Conservation (phyloP, 768 basidiomycete genomes). For the Suillus paluster region DNA sequence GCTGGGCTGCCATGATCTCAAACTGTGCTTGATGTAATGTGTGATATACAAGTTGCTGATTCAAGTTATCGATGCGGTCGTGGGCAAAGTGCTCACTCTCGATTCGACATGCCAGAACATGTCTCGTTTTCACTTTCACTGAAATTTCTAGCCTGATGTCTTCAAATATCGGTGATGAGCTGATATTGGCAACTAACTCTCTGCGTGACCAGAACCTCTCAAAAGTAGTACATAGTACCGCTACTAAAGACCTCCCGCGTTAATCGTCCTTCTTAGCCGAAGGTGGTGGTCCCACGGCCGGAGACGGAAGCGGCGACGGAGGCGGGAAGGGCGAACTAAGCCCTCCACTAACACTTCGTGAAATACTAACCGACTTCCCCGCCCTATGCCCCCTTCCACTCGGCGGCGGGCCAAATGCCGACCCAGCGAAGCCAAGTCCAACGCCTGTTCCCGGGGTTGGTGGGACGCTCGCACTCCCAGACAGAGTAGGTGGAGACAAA, state of each 20-base stretch:
- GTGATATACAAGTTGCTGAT: background rate
- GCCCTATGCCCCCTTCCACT: constrained; percentile 16
- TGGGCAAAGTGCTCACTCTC: background rate
- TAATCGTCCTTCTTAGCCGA: constrained; percentile 32
- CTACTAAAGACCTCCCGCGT: constrained; percentile 12
- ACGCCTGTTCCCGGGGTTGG: constrained; percentile 26
- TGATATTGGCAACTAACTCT: background rate
- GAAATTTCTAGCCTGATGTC: too few species aligned
- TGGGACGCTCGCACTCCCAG: constrained; percentile 35
- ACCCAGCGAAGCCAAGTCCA: constrained; percentile 28
- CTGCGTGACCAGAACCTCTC: background rate
- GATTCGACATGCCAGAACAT: too few species aligned
- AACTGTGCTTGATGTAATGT: background rate
- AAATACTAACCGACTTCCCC: constrained; percentile 9
- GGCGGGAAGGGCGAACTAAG: constrained; percentile 18
- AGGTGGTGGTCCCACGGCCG: constrained; percentile 22
- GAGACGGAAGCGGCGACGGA: constrained; percentile 29
- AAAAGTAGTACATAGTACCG: background rate
- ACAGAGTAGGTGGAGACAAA: constrained; percentile 34
- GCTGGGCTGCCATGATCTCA: constrained; percentile 37
- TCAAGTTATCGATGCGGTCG: background rate
- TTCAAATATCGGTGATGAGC: background rate
- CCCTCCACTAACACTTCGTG: constrained; percentile 21
- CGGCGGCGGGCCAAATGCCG: constrained; percentile 26
- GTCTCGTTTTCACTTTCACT: too few species aligned